A percentile compares a stretch with the other conserved stretches of the same genome.
Evolutionary conservation across 805 yeast species (phyloP).

Genomic region (Candida rishiriensis): DNA sequence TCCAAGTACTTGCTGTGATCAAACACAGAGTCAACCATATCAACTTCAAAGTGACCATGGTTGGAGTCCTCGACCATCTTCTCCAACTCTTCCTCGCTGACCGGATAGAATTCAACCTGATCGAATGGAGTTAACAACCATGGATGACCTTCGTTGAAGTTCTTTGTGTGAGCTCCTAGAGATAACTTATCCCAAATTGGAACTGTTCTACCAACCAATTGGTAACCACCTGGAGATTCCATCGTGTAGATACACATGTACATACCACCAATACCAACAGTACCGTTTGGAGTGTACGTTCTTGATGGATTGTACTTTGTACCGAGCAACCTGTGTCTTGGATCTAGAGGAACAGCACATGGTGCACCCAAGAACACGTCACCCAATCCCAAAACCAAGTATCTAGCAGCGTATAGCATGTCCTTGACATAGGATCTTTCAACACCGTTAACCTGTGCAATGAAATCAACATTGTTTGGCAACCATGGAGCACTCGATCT

Average conservation of each 20-base stretch:
- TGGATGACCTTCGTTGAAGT: slow-evolving; percentile 49
- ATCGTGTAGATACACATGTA: slow-evolving; percentile 98
- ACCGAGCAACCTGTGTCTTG: slow-evolving; percentile 89
- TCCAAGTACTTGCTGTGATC: slow-evolving; percentile 73
- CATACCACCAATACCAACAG: slow-evolving; percentile 98
- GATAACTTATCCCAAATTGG: slow-evolving; percentile 97
- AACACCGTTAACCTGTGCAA: slow-evolving; percentile 83
- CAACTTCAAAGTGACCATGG: slow-evolving; percentile 75
- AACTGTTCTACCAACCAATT: slow-evolving; percentile 90
- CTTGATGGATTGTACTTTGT: slow-evolving; percentile 95
- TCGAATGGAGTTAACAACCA: slow-evolving; percentile 93
- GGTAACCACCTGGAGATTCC: slow-evolving; percentile 99
- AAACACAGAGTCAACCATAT: slow-evolving; percentile 71
- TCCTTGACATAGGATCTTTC: slow-evolving; percentile 71
- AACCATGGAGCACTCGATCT: slow-evolving; percentile 94
- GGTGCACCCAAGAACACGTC: slow-evolving; percentile 98
- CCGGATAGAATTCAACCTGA: slow-evolving; percentile 93
- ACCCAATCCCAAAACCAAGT: slow-evolving; percentile 90
- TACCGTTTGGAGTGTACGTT: slow-evolving; percentile 93
- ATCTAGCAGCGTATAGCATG: slow-evolving; percentile 84
- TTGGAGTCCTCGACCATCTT: slow-evolving; percentile 63
- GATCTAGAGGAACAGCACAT: slow-evolving; percentile 97
- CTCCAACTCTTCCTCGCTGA: slow-evolving; percentile 78
- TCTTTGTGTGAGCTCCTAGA: slow-evolving; percentile 58
- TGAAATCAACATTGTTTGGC: slow-evolving; percentile 95